Conservation (phyloP, 2,329 filamentous ascomycete genomes). For the Cytospora piceae region DNA sequence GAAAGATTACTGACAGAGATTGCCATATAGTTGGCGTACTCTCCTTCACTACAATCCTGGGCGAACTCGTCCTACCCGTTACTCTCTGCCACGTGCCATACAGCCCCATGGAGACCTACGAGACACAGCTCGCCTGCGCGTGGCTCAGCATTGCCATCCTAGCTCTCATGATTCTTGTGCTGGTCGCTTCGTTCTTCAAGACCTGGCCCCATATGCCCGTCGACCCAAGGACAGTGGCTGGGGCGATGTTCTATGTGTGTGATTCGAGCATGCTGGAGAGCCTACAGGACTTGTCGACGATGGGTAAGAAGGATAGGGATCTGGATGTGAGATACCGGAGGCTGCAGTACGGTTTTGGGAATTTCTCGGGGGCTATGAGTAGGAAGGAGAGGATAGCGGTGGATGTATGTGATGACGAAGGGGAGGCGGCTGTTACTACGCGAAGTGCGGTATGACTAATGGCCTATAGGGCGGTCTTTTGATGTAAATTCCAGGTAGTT, state of each 20-base stretch:
- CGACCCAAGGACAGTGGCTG: conserved; percentile 42
- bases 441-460: not conserved
- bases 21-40: conserved; percentile 35
- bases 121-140: conserved; percentile 39
- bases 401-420: conserved; percentile 29
- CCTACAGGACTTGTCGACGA: conserved; percentile 37
- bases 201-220: conserved; percentile 44
- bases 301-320: conserved; percentile 40
- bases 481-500: not conserved
- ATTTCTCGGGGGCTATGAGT: conserved; percentile 37
- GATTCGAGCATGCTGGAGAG: conserved; percentile 41
- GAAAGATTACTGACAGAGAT: too few relatives aligned
- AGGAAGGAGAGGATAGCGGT: conserved; percentile 37
- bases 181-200: conserved; percentile 41
- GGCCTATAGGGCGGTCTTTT: not conserved
- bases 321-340: conserved; percentile 36
- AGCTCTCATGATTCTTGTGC: conserved; percentile 42
- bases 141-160: conserved; percentile 42
- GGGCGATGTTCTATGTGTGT: conserved; percentile 42
- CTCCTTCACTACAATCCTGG: conserved; percentile 40
- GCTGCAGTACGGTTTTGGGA: conserved; percentile 39
- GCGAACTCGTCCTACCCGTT: conserved; percentile 43
- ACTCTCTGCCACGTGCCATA: conserved; percentile 46
- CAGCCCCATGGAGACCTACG: conserved; percentile 41
- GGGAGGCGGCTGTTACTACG: conserved; percentile 1